phyloP scores from a whole-genome alignment of 1,284 basidiomycete species.

The Trichosporon inkin region DNA sequence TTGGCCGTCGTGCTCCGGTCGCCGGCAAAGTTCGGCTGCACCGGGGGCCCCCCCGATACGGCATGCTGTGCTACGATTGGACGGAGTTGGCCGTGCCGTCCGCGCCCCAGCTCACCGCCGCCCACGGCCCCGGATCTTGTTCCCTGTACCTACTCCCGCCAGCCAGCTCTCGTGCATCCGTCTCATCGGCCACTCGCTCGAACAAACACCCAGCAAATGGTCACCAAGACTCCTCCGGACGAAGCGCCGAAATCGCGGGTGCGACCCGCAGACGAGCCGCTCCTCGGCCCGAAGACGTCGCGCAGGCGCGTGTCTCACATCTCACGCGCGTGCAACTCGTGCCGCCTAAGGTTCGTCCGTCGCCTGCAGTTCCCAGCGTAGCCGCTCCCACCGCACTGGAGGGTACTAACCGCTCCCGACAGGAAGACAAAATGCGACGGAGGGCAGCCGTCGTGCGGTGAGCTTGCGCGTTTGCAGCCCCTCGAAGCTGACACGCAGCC shows the following conservation, averaged over 20 bases:
- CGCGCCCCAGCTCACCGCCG: too few relatives aligned
- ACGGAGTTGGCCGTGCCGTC: too few relatives aligned
- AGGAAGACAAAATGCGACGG: constrained; percentile 27
- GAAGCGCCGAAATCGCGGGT: background rate
- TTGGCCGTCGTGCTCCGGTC: too few relatives aligned
- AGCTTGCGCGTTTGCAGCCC: background rate
- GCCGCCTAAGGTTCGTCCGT: constrained; percentile 20
- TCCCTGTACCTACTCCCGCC: too few relatives aligned
- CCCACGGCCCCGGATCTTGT: too few relatives aligned
- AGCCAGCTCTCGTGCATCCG: background rate
- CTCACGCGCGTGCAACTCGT: constrained; percentile 25
- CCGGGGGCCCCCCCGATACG: too few relatives aligned
- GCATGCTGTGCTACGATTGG: too few relatives aligned
- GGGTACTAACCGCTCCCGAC: constrained; percentile 11
- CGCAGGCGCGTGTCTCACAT: constrained; percentile 23
- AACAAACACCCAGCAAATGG: background rate
- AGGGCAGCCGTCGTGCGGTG: constrained; percentile 22
- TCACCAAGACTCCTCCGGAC: constrained; percentile 1
- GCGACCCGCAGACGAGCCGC: background rate
- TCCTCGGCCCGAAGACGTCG: constrained; percentile 13
- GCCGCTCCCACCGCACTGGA: background rate
- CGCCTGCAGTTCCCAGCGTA: background rate
- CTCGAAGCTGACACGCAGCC: constrained; percentile 14
- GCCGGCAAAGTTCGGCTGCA: too few relatives aligned
- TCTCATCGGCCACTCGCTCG: background rate